Evolutionary conservation across 1,139 yeast species (phyloP).

Genomic region (Scheffersomyces cryptocercus): DNA sequence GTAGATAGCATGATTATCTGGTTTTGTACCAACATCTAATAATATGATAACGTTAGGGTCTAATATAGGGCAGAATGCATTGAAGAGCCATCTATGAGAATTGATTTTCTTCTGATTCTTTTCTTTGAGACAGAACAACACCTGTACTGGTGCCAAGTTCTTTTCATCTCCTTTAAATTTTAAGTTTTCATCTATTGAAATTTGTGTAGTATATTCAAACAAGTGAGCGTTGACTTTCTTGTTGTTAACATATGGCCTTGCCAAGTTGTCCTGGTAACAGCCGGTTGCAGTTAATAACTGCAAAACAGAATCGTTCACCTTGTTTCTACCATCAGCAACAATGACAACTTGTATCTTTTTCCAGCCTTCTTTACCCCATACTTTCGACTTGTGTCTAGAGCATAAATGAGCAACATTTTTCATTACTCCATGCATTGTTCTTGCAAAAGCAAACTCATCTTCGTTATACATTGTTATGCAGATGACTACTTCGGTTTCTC

Average conservation of each 20-base stretch:
- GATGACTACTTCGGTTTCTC: conserved; percentile 86
- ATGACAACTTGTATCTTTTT: conserved; percentile 88
- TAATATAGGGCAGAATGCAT: conserved; percentile 85
- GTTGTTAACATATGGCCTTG: conserved; percentile 88
- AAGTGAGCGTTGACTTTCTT: conserved; percentile 89
- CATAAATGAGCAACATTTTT: conserved; percentile 86
- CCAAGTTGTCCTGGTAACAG: conserved; percentile 93
- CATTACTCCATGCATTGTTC: conserved; percentile 93
- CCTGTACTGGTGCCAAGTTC: conserved; percentile 89
- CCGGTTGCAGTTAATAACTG: conserved; percentile 92
- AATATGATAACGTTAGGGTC: conserved; percentile 86
- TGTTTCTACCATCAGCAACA: conserved; percentile 91
- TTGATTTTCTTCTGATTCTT: conserved; percentile 86
- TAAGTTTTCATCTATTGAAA: conserved; percentile 78
- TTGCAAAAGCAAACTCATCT: conserved; percentile 81
- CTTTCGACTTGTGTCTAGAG: conserved; percentile 72
- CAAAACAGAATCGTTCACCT: conserved; percentile 76
- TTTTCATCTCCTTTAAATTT: conserved; percentile 78
- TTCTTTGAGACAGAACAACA: conserved; percentile 86
- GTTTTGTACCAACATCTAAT: conserved; percentile 91
- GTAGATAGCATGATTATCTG: conserved; percentile 80
- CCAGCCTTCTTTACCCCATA: conserved; percentile 97
- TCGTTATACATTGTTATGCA: conserved; percentile 97
- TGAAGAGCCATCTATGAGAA: conserved; percentile 93
- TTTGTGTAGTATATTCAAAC: conserved; percentile 92